Percentiles rank a stretch among this genome's conserved stretches.
These are phyloP conservation scores for Brassica cretica DNA, from an alignment of 345 rosid species.

Conservation along the genomic window DNA sequence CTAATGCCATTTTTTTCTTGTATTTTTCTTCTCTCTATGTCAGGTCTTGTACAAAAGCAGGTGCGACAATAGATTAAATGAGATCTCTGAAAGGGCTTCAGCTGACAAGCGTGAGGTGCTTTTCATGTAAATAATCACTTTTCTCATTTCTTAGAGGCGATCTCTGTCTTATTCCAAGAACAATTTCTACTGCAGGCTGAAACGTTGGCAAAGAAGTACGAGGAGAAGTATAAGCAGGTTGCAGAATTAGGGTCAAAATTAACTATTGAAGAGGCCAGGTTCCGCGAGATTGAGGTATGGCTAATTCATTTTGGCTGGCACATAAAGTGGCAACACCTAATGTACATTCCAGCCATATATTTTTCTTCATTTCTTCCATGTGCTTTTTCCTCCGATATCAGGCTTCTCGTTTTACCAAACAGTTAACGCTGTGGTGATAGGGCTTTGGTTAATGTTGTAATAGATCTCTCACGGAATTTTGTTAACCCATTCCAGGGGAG, in stretches of 20 bases:
- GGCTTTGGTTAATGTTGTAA: constrained; percentile 3
- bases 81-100: constrained; percentile 86
- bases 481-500: constrained; percentile 56
- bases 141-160: constrained; percentile 18
- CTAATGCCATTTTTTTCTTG: constrained; percentile 1
- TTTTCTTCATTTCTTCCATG: not conserved
- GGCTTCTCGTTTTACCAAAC: constrained; percentile 8
- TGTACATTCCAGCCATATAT: not conserved
- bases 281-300: constrained; percentile 85
- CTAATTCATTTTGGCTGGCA: constrained; percentile 24
- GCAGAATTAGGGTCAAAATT: constrained; percentile 92
- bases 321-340: constrained; percentile 9
- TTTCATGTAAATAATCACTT: constrained; percentile 8
- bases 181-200: constrained; percentile 67
- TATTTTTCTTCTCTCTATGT: constrained; percentile 14
- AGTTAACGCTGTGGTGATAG: not conserved
- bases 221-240: constrained; percentile 97
- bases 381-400: not conserved
- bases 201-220: constrained; percentile 82
- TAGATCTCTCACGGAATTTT: not conserved
- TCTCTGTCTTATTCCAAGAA: constrained; percentile 19
- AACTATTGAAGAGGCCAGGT: constrained; percentile 91
- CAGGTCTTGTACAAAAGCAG: constrained; percentile 93
- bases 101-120: constrained; percentile 94
- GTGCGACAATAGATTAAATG: constrained; percentile 93